Conservation (phyloP, 1,139 yeast genomes). For the Pneumocystis carinii region DNA sequence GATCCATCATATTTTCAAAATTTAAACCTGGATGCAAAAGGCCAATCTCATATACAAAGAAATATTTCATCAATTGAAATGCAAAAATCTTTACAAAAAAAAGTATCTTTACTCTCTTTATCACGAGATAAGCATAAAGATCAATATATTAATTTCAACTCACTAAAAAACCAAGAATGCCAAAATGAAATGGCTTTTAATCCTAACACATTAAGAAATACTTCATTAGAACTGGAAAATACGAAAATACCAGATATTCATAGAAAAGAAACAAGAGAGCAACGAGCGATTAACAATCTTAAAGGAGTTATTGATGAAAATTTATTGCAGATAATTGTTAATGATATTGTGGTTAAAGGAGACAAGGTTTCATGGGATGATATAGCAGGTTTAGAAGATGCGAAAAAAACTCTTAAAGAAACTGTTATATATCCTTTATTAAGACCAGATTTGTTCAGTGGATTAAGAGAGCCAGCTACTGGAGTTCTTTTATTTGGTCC, state of each 20-base stretch:
- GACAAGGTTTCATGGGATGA: slow-evolving; percentile 97
- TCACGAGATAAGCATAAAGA: not conserved
- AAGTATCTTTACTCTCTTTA: not conserved
- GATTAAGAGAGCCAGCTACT: slow-evolving; percentile 86
- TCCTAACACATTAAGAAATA: not conserved
- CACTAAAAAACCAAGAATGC: not conserved
- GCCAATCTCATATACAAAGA: not conserved
- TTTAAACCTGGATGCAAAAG: not conserved
- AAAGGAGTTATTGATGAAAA: slow-evolving; percentile 37
- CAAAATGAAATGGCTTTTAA: not conserved
- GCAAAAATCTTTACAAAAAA: not conserved
- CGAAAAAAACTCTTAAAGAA: slow-evolving; percentile 80
- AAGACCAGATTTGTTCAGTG: slow-evolving; percentile 82
- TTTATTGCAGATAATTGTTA: slow-evolving; percentile 73
- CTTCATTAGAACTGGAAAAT: not conserved
- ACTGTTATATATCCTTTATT: slow-evolving; percentile 94
- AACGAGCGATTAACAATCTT: slow-evolving; percentile 23
- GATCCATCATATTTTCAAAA: not conserved
- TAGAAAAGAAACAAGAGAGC: slow-evolving; percentile 10
- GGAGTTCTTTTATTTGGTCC: slow-evolving; percentile 96
- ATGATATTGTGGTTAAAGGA: slow-evolving; percentile 84
- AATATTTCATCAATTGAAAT: not conserved
- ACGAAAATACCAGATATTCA: not conserved
- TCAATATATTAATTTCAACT: not conserved
- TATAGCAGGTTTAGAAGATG: slow-evolving; percentile 83